A percentile compares a stretch with the other conserved stretches of the same genome.
These are phyloP conservation scores for Malus sylvestris DNA, from an alignment of 306 rosid genomes.

Conservation along the genomic window DNA sequence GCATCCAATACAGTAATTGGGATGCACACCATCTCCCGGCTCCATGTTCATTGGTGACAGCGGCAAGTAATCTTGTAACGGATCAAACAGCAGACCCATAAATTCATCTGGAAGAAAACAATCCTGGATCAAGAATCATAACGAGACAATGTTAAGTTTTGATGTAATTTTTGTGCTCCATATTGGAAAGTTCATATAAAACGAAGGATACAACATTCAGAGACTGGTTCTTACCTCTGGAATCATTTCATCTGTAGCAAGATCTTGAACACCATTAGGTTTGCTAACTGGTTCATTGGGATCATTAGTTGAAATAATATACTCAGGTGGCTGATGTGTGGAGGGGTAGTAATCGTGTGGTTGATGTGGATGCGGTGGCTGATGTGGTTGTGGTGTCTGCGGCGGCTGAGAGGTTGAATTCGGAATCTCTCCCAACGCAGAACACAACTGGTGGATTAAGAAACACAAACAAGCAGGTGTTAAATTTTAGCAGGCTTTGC, in stretches of 20 bases:
- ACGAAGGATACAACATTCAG: not conserved
- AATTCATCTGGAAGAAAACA: not conserved
- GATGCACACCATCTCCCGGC: not conserved
- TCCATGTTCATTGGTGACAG: not conserved
- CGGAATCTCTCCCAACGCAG: not conserved
- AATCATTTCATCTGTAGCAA: not conserved
- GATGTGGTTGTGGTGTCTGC: not conserved
- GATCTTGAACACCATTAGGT: not conserved
- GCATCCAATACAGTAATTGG: constrained; percentile 10
- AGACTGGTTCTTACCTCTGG: constrained; percentile 25
- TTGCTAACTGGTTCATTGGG: not conserved
- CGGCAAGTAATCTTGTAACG: not conserved
- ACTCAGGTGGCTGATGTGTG: not conserved
- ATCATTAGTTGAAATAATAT: not conserved
- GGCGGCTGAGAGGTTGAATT: not conserved
- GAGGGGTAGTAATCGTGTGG: not conserved
- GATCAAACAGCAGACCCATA: not conserved
- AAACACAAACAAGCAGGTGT: constrained; percentile 10
- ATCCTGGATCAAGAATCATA: constrained; percentile 23
- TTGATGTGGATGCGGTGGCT: not conserved
- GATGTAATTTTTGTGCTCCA: not conserved
- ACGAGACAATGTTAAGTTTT: not conserved
- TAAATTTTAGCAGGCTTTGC: constrained; percentile 1
- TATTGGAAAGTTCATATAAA: not conserved
- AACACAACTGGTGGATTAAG: constrained; percentile 11